phyloP scores from a whole-genome alignment of 352 stramenopile genomes.

The Globisporangium apiculatum region DNA sequence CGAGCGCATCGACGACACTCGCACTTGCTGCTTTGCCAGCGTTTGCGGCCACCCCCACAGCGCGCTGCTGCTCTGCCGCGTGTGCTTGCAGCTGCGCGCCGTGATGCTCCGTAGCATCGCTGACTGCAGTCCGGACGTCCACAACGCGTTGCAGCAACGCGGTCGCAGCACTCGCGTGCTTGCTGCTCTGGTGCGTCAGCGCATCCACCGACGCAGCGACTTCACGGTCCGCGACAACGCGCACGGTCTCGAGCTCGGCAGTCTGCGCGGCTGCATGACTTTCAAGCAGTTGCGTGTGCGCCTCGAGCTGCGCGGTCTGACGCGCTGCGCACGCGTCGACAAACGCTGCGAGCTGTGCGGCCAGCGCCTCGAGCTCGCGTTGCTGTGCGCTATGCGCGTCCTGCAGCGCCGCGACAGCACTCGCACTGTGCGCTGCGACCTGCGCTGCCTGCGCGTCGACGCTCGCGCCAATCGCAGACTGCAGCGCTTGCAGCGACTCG shows the following conservation, averaged over 20 bases:
- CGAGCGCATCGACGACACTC: slow-evolving; percentile 15
- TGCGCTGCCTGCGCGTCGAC: slow-evolving; percentile 37
- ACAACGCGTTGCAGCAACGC: slow-evolving; percentile 22
- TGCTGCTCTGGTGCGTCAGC: slow-evolving; percentile 21
- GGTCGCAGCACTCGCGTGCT: slow-evolving; percentile 22
- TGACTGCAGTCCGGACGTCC: slow-evolving; percentile 18
- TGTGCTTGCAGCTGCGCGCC: slow-evolving; percentile 20
- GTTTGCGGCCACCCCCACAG: not conserved
- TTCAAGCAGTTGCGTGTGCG: slow-evolving; percentile 41
- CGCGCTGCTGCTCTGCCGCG: slow-evolving; percentile 11
- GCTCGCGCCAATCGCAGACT: slow-evolving; percentile 36
- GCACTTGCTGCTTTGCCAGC: not conserved
- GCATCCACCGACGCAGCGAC: slow-evolving; percentile 27
- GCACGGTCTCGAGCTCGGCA: slow-evolving; percentile 26
- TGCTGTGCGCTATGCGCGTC: slow-evolving; percentile 29
- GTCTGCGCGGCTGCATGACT: slow-evolving; percentile 25
- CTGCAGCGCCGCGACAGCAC: slow-evolving; percentile 23
- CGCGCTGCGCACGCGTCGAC: slow-evolving; percentile 38
- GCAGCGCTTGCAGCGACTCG: slow-evolving; percentile 36
- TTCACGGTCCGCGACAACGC: slow-evolving; percentile 28
- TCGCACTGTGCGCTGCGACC: slow-evolving; percentile 27
- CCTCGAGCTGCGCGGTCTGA: slow-evolving; percentile 28
- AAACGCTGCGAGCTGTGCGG: slow-evolving; percentile 32
- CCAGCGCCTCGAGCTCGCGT: slow-evolving; percentile 34
- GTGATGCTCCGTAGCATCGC: slow-evolving; percentile 14